Base-by-base conservation (phyloP, 768 basidiomycete species). In the Collybia sp. region DNA sequence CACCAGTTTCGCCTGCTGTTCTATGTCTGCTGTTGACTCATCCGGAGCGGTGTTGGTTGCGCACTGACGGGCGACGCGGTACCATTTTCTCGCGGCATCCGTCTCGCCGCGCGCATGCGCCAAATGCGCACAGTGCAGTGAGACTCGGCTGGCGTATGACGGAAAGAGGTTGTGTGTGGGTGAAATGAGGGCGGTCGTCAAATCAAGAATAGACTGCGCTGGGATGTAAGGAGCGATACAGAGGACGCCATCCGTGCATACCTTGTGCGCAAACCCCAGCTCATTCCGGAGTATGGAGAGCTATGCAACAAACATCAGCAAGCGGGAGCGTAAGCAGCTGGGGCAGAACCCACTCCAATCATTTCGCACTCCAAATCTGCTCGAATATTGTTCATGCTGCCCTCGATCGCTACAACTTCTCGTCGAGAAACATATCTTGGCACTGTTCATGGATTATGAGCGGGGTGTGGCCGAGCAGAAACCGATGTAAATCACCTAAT, bases 311-410 rank as follows among this genome's bases (percentile, higher is more conserved):
- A 12, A 40, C n/a, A 18, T 5, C 25, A n/a, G 10, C 17, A 48
- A 20, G 12, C 40, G 5, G 11, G 35, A 42, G 12, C 3, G 13
- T 33, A n/a, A 33, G 30, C 1, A 44, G 34, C 40, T 2, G 25
- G 30, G 20, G 11, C 11, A 25, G 42, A 10, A 55, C 75, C 33
- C 60, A 88, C 87, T 5, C 76, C 77, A 13, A 82, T 68, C 5
- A 89, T 70, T 55, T 91, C 88, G 49, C 80, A 83, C 34, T 86
- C 57, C 48, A 89, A 58, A 52, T 90, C 87, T 0, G 84, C 85
- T 50, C 82, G 82, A 37, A 90, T 74, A 43, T 72, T 75, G n/a
- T 73, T 68, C 49, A 85, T 68, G 30, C 72, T 65, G 13, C 64
- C 58, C 32, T 79, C 73, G 1, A 81, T 57, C 31, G 69, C 71